Conservation (phyloP, 306 rosid species). For the peach (Prunus persica) region Prunus_persica_NCBIv2 NC_034015.1:17820001-17820500, state of each 20-base stretch:
- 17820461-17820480: constrained; percentile 52
- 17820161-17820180: constrained; percentile 8
- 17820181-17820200: constrained; percentile 26
- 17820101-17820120: constrained; percentile 72
- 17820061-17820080: constrained; percentile 88
- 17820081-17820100: constrained; percentile 75
- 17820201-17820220: constrained; percentile 87
- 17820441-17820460: constrained; percentile 84
- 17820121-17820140: not conserved
- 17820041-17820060: not conserved
- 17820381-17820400: not conserved
- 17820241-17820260: constrained; percentile 65
- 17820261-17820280: not conserved
- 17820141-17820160: not conserved
- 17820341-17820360: not conserved
- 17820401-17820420: constrained; percentile 57
- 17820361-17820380: not conserved
- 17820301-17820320: not conserved
- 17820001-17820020: not conserved
- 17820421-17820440: constrained; percentile 80
- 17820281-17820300: not conserved
- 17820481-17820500: constrained; percentile 75
- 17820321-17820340: not conserved
- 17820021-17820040: not conserved
- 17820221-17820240: constrained; percentile 51